A percentile compares a stretch with the other conserved stretches of the same genome.
These are phyloP conservation scores for Plasmodium inui DNA, from an alignment of 169 alveolate species.

Conservation along the genomic window DNA sequence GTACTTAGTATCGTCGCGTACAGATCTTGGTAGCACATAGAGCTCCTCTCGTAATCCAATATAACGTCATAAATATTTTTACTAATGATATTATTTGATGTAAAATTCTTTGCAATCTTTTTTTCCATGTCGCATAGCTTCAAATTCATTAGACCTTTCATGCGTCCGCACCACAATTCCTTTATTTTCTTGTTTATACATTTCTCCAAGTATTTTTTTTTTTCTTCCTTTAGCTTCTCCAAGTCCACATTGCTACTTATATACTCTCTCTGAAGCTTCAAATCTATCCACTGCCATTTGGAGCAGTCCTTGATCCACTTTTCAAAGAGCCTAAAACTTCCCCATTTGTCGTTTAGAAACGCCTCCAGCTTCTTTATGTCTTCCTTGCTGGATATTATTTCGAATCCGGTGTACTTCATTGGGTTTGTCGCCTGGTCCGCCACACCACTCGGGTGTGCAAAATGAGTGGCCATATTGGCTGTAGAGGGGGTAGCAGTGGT, in stretches of 20 bases:
- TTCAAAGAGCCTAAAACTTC: constrained; percentile 62
- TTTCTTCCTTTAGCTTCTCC: constrained; percentile 64
- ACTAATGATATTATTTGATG: constrained; percentile 12
- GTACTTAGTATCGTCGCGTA: background rate
- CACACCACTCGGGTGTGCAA: background rate
- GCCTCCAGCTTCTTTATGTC: constrained; percentile 34
- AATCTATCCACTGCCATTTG: constrained; percentile 75
- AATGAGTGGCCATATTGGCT: background rate
- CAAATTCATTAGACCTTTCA: constrained; percentile 66
- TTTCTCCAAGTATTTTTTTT: constrained; percentile 54
- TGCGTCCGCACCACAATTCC: constrained; percentile 74
- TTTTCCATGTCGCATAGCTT: constrained; percentile 46
- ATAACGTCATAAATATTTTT: constrained; percentile 39
- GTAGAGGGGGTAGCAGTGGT: background rate
- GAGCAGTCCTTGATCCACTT: constrained; percentile 65
- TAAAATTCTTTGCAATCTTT: constrained; percentile 27
- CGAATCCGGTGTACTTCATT: constrained; percentile 33
- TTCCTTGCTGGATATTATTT: constrained; percentile 52
- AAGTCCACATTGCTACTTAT: constrained; percentile 39
- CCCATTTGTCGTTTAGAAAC: constrained; percentile 64
- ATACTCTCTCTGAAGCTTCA: constrained; percentile 56
- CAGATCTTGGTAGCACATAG: constrained; percentile 62
- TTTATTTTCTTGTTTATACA: constrained; percentile 65
- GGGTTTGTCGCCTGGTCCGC: background rate
- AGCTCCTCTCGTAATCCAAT: constrained; percentile 52